Conservation (phyloP, 495 filamentous ascomycete species). For the Neurospora sp. region DNA sequence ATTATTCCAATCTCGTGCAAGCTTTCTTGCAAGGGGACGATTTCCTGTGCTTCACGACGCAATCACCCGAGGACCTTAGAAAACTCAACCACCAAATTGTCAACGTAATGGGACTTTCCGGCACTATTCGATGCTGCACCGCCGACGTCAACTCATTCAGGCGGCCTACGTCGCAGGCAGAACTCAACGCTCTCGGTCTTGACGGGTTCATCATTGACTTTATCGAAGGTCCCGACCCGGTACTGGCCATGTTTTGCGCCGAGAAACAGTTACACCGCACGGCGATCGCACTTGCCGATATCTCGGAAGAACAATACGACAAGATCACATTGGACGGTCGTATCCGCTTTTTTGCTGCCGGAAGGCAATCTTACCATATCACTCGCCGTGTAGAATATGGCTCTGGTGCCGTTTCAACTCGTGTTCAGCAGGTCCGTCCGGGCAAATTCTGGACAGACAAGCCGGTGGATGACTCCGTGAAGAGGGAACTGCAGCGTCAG, state of each 20-base stretch:
- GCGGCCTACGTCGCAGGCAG: slow-evolving; percentile 42
- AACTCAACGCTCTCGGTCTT: slow-evolving; percentile 54
- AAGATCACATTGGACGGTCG: slow-evolving; percentile 35
- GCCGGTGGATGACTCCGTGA: slow-evolving; percentile 55
- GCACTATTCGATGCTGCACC: slow-evolving; percentile 51
- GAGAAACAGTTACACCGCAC: slow-evolving; percentile 56
- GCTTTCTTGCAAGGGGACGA: slow-evolving; percentile 51
- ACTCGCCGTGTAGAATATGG: slow-evolving; percentile 66
- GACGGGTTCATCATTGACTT: slow-evolving; percentile 71
- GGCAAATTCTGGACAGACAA: slow-evolving; percentile 68
- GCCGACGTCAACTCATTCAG: slow-evolving; percentile 39
- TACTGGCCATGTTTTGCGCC: slow-evolving; percentile 77
- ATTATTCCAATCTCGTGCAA: slow-evolving; percentile 67
- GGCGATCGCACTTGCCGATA: slow-evolving; percentile 50
- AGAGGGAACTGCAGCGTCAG: slow-evolving; percentile 34
- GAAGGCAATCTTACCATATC: slow-evolving; percentile 47
- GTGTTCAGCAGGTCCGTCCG: slow-evolving; percentile 39
- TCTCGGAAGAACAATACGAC: slow-evolving; percentile 53
- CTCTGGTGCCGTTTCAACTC: slow-evolving; percentile 52
- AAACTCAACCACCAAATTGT: slow-evolving; percentile 44
- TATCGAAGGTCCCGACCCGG: slow-evolving; percentile 70
- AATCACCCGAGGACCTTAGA: slow-evolving; percentile 52
- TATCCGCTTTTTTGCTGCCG: slow-evolving; percentile 54
- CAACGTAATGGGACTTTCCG: slow-evolving; percentile 45
- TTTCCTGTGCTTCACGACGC: slow-evolving; percentile 65